Conservation (phyloP, 352 stramenopile genomes). For the Phytophthora macrochlamydospora region DNA sequence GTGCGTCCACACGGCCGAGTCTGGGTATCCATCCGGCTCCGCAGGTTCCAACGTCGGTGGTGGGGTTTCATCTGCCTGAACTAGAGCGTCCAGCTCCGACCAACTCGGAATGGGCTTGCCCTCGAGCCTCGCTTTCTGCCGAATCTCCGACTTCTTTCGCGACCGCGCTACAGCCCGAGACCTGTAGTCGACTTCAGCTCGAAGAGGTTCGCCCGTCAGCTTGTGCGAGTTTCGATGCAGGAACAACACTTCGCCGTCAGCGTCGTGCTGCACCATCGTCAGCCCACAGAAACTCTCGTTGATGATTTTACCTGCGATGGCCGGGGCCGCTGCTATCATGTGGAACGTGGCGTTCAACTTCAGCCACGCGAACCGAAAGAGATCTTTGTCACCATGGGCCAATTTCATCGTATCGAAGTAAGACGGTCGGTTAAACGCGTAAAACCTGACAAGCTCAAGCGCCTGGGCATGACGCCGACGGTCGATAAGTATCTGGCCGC, state of each 20-base stretch:
- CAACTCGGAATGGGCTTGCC: slow-evolving; percentile 28
- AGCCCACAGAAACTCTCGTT: slow-evolving; percentile 53
- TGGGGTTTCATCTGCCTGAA: slow-evolving; percentile 24
- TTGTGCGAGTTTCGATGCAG: slow-evolving; percentile 66
- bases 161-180: slow-evolving; percentile 22
- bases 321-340: slow-evolving; percentile 49
- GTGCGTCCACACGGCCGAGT: slow-evolving; percentile 73
- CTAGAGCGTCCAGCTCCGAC: slow-evolving; percentile 22
- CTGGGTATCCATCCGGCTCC: slow-evolving; percentile 41
- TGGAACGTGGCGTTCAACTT: slow-evolving; percentile 50
- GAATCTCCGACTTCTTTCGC: slow-evolving; percentile 28
- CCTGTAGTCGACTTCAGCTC: slow-evolving; percentile 27
- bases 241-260: slow-evolving; percentile 47
- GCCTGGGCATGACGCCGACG: slow-evolving; percentile 34
- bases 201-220: slow-evolving; percentile 34
- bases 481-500: slow-evolving; percentile 65
- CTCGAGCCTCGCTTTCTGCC: slow-evolving; percentile 20
- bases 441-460: slow-evolving; percentile 53
- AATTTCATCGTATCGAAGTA: slow-evolving; percentile 44
- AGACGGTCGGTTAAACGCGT: slow-evolving; percentile 34
- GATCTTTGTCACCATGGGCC: slow-evolving; percentile 63
- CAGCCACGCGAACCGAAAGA: slow-evolving; percentile 68
- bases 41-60: slow-evolving; percentile 26
- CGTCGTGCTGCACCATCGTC: slow-evolving; percentile 61
- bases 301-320: slow-evolving; percentile 45